Conservation (phyloP, 345 rosid genomes). For the Hibiscus mutabilis region DNA sequence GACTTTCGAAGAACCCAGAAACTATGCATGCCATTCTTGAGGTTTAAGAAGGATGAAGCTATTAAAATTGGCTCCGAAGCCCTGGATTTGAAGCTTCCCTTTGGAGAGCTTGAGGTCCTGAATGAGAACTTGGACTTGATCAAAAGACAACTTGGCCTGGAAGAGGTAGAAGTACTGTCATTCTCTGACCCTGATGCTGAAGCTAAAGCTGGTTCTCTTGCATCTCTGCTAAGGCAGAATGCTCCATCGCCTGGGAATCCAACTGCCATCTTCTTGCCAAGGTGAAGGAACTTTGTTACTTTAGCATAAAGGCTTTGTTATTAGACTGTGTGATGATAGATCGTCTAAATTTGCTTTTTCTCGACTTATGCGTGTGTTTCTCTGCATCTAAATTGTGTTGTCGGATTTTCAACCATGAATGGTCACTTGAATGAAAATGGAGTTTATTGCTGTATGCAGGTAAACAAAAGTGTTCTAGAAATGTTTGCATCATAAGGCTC, state of each 20-base stretch:
- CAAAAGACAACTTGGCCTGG: constrained; percentile 48
- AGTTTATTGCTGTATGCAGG: not conserved
- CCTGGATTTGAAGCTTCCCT: constrained; percentile 70
- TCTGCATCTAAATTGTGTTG: no score
- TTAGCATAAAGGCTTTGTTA: not conserved
- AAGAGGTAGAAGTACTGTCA: constrained; percentile 37
- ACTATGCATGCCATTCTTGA: constrained; percentile 83
- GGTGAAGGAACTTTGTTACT: constrained; percentile 24
- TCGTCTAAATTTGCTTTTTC: no score
- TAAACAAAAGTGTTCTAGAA: not conserved
- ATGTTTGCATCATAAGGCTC: not conserved
- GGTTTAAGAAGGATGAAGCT: constrained; percentile 79
- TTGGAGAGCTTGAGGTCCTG: constrained; percentile 83
- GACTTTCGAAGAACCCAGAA: constrained; percentile 63
- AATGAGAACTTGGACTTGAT: constrained; percentile 66
- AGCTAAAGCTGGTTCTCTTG: constrained; percentile 50
- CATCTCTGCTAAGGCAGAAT: constrained; percentile 44
- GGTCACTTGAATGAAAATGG: not conserved
- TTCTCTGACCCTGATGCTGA: constrained; percentile 36
- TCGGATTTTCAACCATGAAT: no score
- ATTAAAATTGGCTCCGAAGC: constrained; percentile 58
- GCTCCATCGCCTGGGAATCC: constrained; percentile 86
- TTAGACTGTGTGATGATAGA: no score
- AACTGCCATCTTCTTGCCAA: constrained; percentile 59
- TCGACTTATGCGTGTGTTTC: no score